These are phyloP conservation scores for Posidonia australis DNA, from an alignment of 106 monocot genomes.

Conservation along the genomic window DNA sequence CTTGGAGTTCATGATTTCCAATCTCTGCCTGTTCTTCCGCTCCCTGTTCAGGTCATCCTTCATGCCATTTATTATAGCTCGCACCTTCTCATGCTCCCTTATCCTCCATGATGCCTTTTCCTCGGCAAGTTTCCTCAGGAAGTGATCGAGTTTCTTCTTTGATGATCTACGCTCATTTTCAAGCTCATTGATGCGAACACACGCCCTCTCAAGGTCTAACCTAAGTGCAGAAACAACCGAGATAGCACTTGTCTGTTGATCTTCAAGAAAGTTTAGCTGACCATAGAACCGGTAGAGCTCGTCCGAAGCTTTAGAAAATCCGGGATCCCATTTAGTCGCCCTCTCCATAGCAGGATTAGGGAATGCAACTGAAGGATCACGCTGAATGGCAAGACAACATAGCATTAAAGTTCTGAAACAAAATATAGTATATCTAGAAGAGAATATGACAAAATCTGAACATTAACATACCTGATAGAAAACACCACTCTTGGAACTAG, in stretches of 20 bases:
- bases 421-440: neutral
- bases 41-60: slow-evolving; percentile 65
- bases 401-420: neutral
- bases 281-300: slow-evolving; percentile 34
- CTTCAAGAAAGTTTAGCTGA: slow-evolving; percentile 42
- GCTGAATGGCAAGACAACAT: slow-evolving; percentile 20
- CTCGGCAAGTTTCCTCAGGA: slow-evolving; percentile 56
- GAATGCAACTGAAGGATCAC: slow-evolving; percentile 29
- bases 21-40: slow-evolving; percentile 51
- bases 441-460: neutral
- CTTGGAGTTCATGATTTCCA: slow-evolving; percentile 64
- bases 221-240: slow-evolving; percentile 40
- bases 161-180: slow-evolving; percentile 43
- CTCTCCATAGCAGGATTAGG: slow-evolving; percentile 48
- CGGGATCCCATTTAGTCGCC: slow-evolving; percentile 82
- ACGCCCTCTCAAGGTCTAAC: slow-evolving; percentile 58
- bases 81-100: slow-evolving; percentile 73
- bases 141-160: slow-evolving; percentile 72
- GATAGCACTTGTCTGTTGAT: slow-evolving; percentile 26
- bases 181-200: slow-evolving; percentile 39
- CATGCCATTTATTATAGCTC: slow-evolving; percentile 52
- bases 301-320: slow-evolving; percentile 22
- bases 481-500: slow-evolving; percentile 21
- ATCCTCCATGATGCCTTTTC: slow-evolving; percentile 69
- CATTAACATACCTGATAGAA: slow-evolving; percentile 37